These are phyloP conservation scores for Tylopilus sp. DNA, from an alignment of 1,284 basidiomycete species.

Conservation along the genomic window DNA sequence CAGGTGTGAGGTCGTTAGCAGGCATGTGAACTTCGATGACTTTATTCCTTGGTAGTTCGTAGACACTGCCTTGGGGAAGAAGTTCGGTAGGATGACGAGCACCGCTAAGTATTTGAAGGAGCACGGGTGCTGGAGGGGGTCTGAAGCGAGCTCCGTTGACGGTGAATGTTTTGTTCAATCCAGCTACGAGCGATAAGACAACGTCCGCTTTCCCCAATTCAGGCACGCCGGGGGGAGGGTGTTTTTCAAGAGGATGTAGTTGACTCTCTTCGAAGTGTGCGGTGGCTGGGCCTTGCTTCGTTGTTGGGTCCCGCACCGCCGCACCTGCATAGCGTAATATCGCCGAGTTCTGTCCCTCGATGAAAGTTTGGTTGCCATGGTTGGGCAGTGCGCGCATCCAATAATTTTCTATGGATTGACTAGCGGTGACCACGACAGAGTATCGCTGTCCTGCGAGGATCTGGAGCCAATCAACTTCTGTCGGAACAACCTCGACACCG, in stretches of 20 bases:
- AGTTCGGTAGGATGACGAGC: conserved; percentile 40
- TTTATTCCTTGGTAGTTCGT: conserved; percentile 43
- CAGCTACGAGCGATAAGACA: conserved; percentile 30
- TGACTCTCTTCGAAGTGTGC: conserved; percentile 32
- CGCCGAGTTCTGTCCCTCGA: conserved; percentile 38
- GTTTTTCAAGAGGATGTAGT: conserved; percentile 29
- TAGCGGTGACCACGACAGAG: conserved; percentile 36
- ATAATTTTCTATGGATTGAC: conserved; percentile 36
- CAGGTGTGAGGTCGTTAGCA: conserved; percentile 27
- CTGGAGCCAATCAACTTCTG: conserved; percentile 34
- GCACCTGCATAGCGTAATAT: conserved; percentile 46
- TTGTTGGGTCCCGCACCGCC: conserved; percentile 33
- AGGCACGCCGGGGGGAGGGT: conserved; percentile 32
- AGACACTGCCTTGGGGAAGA: conserved; percentile 44
- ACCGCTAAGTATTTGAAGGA: conserved; percentile 53
- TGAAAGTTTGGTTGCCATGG: conserved; percentile 23
- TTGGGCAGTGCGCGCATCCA: conserved; percentile 32
- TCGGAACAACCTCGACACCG: conserved; percentile 40
- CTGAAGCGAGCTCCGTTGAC: conserved; percentile 37
- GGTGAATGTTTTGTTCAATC: conserved; percentile 26
- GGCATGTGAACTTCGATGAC: conserved; percentile 43
- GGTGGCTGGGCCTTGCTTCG: conserved; percentile 12
- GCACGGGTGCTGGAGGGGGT: conserved; percentile 42
- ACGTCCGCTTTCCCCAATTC: conserved; percentile 37
- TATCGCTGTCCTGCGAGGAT: conserved; percentile 38